Conservation (phyloP, 257 asterid species). For the Fraxinus cuspidata region DNA sequence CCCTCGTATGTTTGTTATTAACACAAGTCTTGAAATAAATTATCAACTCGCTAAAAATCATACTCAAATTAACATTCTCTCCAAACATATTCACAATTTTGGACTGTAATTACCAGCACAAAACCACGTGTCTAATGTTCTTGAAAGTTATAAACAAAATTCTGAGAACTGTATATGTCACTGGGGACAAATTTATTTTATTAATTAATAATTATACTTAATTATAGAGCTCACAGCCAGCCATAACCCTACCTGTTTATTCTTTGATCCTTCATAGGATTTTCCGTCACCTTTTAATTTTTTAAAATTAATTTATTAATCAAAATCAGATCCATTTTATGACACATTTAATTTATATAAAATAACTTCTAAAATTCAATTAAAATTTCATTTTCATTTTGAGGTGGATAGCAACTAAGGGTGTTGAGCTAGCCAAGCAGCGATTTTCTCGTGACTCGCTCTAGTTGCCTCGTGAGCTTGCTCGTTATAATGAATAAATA, state of each 20-base stretch:
- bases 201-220: background rate
- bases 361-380: too few species aligned
- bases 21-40: too few species aligned
- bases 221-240: slow-evolving; percentile 24
- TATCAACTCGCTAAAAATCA: too few species aligned
- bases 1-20: too few species aligned
- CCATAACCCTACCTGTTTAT: slow-evolving; percentile 23
- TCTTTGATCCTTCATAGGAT: slow-evolving; percentile 29
- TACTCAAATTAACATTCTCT: background rate
- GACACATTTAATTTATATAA: background rate
- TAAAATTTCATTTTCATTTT: too few species aligned
- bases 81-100: slow-evolving; percentile 18
- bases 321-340: background rate
- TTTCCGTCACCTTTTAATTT: slow-evolving; percentile 26
- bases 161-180: slow-evolving; percentile 14
- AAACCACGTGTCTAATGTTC: background rate
- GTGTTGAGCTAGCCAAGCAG: too few species aligned
- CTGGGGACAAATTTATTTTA: slow-evolving; percentile 23
- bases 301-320: background rate
- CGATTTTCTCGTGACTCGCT: too few species aligned
- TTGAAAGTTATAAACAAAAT: slow-evolving; percentile 1
- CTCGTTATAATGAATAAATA: too few species aligned
- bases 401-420: too few species aligned
- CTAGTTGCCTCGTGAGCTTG: too few species aligned
- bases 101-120: background rate